A percentile compares a stretch with the other conserved stretches of the same genome.
Conservation (phyloP, 2,329 filamentous ascomycete species). For the Ophiostoma montium region DNA sequence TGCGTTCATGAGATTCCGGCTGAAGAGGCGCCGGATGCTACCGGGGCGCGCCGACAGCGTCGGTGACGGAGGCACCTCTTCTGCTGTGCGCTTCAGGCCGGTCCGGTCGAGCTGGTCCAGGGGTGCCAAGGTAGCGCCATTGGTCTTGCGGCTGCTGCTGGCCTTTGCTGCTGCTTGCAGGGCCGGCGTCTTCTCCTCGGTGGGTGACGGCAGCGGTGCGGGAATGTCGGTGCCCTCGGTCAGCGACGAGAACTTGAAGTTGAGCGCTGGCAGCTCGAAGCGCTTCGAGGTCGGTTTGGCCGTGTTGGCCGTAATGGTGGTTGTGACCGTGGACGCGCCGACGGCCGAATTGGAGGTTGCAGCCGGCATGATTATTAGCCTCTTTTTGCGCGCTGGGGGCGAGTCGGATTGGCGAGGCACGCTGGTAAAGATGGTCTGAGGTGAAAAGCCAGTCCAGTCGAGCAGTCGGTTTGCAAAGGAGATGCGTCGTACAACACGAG, state of each 20-base stretch:
- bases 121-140: slow-evolving; percentile 24
- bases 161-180: slow-evolving; percentile 5
- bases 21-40: slow-evolving; percentile 44
- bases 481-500: too few species aligned
- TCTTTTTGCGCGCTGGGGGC: not conserved
- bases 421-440: not conserved
- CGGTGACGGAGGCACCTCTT: slow-evolving; percentile 38
- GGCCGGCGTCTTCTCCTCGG: slow-evolving; percentile 29
- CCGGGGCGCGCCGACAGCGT: slow-evolving; percentile 36
- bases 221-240: slow-evolving; percentile 49
- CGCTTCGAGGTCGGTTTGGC: slow-evolving; percentile 15
- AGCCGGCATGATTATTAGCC: slow-evolving; percentile 13
- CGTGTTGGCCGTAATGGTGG: slow-evolving; percentile 11
- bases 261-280: slow-evolving; percentile 44
- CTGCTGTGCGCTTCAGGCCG: slow-evolving; percentile 35
- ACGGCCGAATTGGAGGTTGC: slow-evolving; percentile 13
- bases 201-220: slow-evolving; percentile 40
- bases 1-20: slow-evolving; percentile 39
- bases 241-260: slow-evolving; percentile 44
- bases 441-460: too few species aligned
- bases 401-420: not conserved
- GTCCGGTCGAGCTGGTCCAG: slow-evolving; percentile 19
- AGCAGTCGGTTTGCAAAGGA: too few species aligned
- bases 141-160: slow-evolving; percentile 18
- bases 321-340: slow-evolving; percentile 14